These are phyloP conservation scores for Phyllosticta citribraziliensis DNA, from an alignment of 2,329 filamentous ascomycete genomes.

Conservation along the genomic window DNA sequence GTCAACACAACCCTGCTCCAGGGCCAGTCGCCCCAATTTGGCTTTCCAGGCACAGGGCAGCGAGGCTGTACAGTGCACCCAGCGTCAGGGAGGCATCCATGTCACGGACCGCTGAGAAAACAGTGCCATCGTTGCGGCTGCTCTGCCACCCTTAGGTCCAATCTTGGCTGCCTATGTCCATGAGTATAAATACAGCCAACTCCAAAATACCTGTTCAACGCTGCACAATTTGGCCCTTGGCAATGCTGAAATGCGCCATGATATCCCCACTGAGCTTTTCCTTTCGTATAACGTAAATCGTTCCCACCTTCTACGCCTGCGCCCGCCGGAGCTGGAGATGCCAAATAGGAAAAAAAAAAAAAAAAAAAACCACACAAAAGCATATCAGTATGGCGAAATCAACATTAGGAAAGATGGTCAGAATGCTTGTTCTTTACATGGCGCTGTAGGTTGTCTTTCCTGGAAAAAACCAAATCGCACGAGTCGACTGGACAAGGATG, in stretches of 20 bases:
- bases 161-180: not conserved
- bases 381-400: not conserved
- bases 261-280: not conserved
- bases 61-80: not conserved
- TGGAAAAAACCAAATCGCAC: not conserved
- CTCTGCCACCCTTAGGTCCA: not conserved
- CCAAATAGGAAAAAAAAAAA: not conserved
- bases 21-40: not conserved
- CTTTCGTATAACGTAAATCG: not conserved
- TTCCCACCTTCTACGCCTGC: not conserved
- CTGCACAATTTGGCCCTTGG: not conserved
- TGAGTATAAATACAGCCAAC: not conserved
- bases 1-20: not conserved
- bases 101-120: not conserved
- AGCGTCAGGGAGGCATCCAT: not conserved
- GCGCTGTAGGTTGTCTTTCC: not conserved
- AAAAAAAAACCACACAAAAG: not conserved
- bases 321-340: not conserved
- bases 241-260: not conserved
- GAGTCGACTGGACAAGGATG: not conserved
- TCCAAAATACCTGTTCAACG: not conserved
- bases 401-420: not conserved
- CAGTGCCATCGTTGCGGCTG: not conserved
- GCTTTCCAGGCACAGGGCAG: not conserved
- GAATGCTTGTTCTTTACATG: slow-evolving; percentile 3